These are phyloP conservation scores for Arctium lappa DNA, from an alignment of 129 eudicot genomes.

Conservation along the genomic window DNA sequence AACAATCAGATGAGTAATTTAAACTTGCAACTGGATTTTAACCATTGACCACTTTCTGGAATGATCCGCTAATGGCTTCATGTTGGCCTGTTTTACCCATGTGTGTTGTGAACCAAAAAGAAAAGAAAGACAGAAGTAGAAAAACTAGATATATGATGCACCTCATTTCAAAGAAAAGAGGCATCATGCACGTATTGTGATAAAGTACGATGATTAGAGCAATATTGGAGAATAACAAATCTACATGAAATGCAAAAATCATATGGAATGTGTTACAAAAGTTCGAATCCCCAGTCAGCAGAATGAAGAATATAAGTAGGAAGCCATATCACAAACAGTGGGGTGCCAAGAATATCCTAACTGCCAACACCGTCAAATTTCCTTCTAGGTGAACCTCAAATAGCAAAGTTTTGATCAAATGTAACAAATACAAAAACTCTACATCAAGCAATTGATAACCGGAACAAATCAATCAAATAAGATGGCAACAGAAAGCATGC, in stretches of 20 bases:
- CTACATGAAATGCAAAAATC: neutral
- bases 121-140: neutral
- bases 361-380: neutral
- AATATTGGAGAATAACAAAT: neutral
- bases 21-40: neutral
- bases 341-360: neutral
- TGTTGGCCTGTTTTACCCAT: neutral
- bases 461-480: neutral
- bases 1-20: neutral
- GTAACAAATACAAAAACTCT: constrained; percentile 1
- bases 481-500: neutral
- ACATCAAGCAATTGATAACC: neutral
- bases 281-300: neutral
- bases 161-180: neutral
- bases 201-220: neutral
- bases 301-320: neutral
- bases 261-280: neutral
- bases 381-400: neutral
- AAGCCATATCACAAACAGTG: neutral
- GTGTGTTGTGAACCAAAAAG: neutral
- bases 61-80: neutral
- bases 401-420: neutral
- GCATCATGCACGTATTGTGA: neutral
- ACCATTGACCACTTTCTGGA: neutral
- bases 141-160: neutral